Base-by-base conservation (phyloP, 179 eudicot genomes). In the Beta lomatogona region DNA sequence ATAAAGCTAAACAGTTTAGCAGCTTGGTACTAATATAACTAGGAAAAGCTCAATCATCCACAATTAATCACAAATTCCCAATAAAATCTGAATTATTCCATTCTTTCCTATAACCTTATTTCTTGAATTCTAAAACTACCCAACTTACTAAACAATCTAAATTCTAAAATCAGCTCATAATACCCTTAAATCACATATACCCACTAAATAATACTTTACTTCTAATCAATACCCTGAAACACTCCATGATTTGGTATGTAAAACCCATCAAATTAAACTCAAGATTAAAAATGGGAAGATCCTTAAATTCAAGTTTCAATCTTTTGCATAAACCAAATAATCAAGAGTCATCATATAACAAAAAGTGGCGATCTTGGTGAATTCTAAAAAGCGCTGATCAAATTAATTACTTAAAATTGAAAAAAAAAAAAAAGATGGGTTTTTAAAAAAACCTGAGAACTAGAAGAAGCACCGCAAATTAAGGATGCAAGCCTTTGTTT, bases 391-490 rank as follows among this genome's bases (percentile, higher is more conserved):
- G 14, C 12, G 31, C 10, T 6, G 21, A 73, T 73, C 19, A 22
- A 57, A 18, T 68, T 41, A 9, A 68, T 44, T 14, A 25, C 36
- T n/a, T 10, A 9, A 36, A 31, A 78, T 3, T 12, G 0, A 10
- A 52, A 79, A 48, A 3, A 31, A 10, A 9, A 8, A n/a, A 4
- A 68, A 78, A 21, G 28, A 2, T 57, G 44, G 67, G 15, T 25
- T 7, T n/a, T 11, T 4, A 10, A 65, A n/a, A 10, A 65, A n/a
- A 89, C 92, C 92, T 78, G 87, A 48, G 80, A 48, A 55, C 82
- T 57, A 31, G 93, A 86, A 69, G 92, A 87, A 76, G 88, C 87
- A 41, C 92, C 93, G 45, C 95, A 91, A 53, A 87, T 14, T 68
- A 89, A 77, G 75, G 90, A 90, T n/a, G 91, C 81, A 21, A 90